phyloP scores from a whole-genome alignment of 2,329 filamentous ascomycete genomes.

The Hymenoscyphus repandus region DNA sequence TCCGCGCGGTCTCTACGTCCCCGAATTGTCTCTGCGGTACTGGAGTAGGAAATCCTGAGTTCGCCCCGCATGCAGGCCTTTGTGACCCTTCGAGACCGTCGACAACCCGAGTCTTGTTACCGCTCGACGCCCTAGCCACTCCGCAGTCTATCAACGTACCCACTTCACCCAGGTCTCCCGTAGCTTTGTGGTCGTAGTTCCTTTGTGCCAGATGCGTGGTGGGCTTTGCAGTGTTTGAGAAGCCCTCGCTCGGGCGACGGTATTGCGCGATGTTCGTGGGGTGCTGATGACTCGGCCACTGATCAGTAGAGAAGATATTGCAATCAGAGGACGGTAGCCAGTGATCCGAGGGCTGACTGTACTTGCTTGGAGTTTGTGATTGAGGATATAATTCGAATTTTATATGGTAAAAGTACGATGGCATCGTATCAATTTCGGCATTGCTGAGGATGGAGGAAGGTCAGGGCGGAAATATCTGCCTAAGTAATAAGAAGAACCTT shows the following conservation, averaged over 20 bases:
- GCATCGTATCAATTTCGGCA: conserved; percentile 15
- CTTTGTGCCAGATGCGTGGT: background rate
- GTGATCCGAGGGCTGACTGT: conserved; percentile 6
- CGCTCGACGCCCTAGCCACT: conserved; percentile 18
- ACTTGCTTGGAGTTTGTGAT: conserved; percentile 2
- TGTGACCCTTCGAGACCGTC: conserved; percentile 29
- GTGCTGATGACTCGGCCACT: conserved; percentile 23
- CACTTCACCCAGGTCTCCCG: too few relatives aligned
- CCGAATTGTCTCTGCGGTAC: conserved; percentile 20
- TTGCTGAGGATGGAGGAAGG: background rate
- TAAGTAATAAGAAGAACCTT: background rate
- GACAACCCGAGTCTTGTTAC: conserved; percentile 24
- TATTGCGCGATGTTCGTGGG: background rate
- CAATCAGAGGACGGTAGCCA: conserved; percentile 47
- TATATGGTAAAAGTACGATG: conserved; percentile 57
- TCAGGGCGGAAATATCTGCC: background rate
- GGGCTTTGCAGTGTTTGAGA: too few relatives aligned
- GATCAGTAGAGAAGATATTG: conserved; percentile 36
- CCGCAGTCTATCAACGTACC: conserved; percentile 30
- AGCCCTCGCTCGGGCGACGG: too few relatives aligned
- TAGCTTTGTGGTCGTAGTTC: background rate
- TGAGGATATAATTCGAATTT: conserved; percentile 56
- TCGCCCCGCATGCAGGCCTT: background rate
- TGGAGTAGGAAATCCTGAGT: conserved; percentile 15
- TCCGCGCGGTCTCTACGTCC: conserved; percentile 38